Conservation (phyloP, 495 filamentous ascomycete species). For the Tuber borchii region DNA sequence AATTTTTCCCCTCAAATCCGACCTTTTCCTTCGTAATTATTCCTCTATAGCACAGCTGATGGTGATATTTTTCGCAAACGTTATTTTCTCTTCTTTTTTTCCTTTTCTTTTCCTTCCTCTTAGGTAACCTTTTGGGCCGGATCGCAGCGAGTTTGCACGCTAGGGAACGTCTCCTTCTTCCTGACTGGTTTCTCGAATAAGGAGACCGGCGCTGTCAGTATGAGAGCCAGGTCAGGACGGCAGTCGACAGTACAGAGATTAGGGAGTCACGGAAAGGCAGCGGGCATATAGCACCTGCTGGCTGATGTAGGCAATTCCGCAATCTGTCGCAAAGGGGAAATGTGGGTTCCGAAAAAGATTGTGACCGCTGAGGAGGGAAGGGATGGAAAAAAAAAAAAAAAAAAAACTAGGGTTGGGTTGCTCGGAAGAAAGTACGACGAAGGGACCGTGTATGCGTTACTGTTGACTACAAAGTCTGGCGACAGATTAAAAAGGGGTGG, state of each 20-base stretch:
- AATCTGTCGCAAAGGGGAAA: slow-evolving; percentile 1
- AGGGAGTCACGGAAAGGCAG: background rate
- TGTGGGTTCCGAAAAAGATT: slow-evolving; percentile 35
- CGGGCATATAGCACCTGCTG: background rate
- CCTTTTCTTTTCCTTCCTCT: slow-evolving; percentile 17
- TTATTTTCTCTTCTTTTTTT: slow-evolving; percentile 11
- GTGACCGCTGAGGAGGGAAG: slow-evolving; percentile 36
- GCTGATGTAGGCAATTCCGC: background rate
- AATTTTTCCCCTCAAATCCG: background rate
- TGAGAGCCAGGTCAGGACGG: slow-evolving; percentile 41
- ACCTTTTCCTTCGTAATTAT: slow-evolving; percentile 25
- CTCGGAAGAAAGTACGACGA: slow-evolving; percentile 32
- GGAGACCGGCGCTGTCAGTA: slow-evolving; percentile 34
- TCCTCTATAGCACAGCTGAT: slow-evolving; percentile 36
- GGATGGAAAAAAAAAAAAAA: slow-evolving; percentile 13
- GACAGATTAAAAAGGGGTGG: slow-evolving; percentile 38
- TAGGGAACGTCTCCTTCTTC: background rate
- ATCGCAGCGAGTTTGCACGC: slow-evolving; percentile 28
- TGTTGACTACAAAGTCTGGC: slow-evolving; percentile 32
- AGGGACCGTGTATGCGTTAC: slow-evolving; percentile 41
- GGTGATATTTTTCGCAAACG: slow-evolving; percentile 14
- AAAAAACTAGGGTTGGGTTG: background rate
- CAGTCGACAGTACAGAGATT: slow-evolving; percentile 22
- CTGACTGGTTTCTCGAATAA: slow-evolving; percentile 9
- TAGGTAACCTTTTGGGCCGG: slow-evolving; percentile 18